phyloP scores from a whole-genome alignment of 345 rosid species.

The Conringia planisiliqua region DNA sequence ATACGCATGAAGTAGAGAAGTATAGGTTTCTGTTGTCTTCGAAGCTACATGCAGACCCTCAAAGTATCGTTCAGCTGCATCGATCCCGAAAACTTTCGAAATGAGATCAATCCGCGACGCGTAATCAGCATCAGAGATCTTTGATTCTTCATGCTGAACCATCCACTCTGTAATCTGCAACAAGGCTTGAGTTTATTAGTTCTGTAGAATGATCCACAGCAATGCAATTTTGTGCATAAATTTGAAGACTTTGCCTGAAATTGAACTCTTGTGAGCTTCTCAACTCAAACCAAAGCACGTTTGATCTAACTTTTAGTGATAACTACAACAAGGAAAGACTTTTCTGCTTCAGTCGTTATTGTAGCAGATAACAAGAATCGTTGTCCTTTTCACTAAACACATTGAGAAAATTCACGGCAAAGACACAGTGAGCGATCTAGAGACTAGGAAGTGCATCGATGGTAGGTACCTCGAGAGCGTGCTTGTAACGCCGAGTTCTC shows the following conservation, averaged over 20 bases:
- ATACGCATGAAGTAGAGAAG: slow-evolving; percentile 86
- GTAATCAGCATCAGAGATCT: slow-evolving; percentile 63
- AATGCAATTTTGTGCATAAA: neutral
- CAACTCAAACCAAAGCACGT: neutral
- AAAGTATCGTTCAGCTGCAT: slow-evolving; percentile 90
- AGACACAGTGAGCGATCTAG: too few relatives aligned
- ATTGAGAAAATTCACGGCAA: too few relatives aligned
- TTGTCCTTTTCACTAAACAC: too few relatives aligned
- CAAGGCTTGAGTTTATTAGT: neutral
- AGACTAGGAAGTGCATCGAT: neutral
- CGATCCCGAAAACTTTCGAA: slow-evolving; percentile 82
- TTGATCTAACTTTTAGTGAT: neutral
- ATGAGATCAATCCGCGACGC: slow-evolving; percentile 71
- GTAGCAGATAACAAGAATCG: too few relatives aligned
- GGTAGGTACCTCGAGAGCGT: slow-evolving; percentile 79
- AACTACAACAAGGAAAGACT: too few relatives aligned
- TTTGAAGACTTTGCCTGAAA: neutral
- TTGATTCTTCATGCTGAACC: slow-evolving; percentile 51
- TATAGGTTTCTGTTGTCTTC: slow-evolving; percentile 76
- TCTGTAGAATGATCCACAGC: neutral
- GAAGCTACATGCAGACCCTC: slow-evolving; percentile 50
- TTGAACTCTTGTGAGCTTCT: neutral
- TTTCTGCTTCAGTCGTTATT: too few relatives aligned
- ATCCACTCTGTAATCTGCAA: slow-evolving; percentile 88
- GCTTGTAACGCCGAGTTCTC: slow-evolving; percentile 76